These are phyloP conservation scores for Chaetoscypha palmicola DNA, from an alignment of 2,329 filamentous ascomycete species.

Conservation along the genomic window DNA sequence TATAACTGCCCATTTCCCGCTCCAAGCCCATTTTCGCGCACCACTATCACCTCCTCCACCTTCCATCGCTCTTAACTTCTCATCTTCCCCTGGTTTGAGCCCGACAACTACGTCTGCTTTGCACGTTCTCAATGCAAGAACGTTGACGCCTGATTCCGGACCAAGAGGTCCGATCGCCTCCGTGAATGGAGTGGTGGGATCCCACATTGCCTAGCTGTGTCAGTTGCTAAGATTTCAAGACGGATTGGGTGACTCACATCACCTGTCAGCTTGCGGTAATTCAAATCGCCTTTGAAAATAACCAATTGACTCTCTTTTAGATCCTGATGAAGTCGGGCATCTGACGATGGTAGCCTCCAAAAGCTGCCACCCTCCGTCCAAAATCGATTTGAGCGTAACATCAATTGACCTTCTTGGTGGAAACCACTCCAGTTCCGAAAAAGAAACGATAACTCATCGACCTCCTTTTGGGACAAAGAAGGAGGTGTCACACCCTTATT, in stretches of 20 bases:
- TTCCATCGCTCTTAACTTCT: slow-evolving; percentile 62
- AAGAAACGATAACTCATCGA: slow-evolving; percentile 62
- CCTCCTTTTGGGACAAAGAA: slow-evolving; percentile 61
- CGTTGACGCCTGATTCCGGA: slow-evolving; percentile 70
- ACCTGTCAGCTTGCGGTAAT: slow-evolving; percentile 86
- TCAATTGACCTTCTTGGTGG: slow-evolving; percentile 76
- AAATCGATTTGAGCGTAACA: slow-evolving; percentile 77
- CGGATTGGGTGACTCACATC: slow-evolving; percentile 71
- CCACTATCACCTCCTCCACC: slow-evolving; percentile 59
- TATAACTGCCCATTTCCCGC: slow-evolving; percentile 93
- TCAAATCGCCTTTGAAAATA: slow-evolving; percentile 95
- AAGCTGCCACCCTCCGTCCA: slow-evolving; percentile 87
- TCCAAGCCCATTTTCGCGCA: slow-evolving; percentile 86
- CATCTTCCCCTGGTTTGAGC: slow-evolving; percentile 73
- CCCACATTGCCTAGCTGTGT: slow-evolving; percentile 69
- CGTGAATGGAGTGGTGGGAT: slow-evolving; percentile 77
- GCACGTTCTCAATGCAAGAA: slow-evolving; percentile 84
- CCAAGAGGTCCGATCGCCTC: slow-evolving; percentile 83
- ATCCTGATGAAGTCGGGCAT: slow-evolving; percentile 64
- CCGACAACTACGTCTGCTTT: slow-evolving; percentile 96
- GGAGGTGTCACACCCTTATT: slow-evolving; percentile 49
- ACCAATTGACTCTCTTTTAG: slow-evolving; percentile 78
- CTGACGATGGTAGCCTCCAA: slow-evolving; percentile 73
- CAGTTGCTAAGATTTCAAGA: too few relatives aligned
- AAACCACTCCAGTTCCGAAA: slow-evolving; percentile 75